Percentiles rank a stretch among this genome's conserved stretches.
phyloP scores from a whole-genome alignment of 495 filamentous ascomycete species.

The Trichoderma virens region DNA sequence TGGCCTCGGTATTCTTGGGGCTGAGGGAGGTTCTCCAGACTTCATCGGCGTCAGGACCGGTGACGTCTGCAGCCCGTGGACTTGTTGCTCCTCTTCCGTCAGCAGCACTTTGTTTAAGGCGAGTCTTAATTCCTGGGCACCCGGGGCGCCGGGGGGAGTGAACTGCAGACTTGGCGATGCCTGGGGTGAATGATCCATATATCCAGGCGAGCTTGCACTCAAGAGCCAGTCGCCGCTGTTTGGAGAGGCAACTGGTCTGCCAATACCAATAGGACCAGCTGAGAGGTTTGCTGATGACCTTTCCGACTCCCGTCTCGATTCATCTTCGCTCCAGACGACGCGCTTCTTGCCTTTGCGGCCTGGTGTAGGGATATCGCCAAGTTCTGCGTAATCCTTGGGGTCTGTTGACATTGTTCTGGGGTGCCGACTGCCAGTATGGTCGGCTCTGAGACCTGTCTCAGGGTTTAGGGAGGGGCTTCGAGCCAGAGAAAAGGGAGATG shows the following conservation, averaged over 20 bases:
- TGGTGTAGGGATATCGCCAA: conserved; percentile 2
- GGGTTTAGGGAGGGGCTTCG: conserved; percentile 3
- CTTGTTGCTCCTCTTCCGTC: conserved; percentile 5
- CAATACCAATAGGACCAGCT: neutral
- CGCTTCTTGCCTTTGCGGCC: conserved; percentile 11
- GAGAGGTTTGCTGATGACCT: neutral
- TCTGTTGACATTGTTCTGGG: conserved; percentile 5
- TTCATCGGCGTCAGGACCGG: neutral
- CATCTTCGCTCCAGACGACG: conserved; percentile 3
- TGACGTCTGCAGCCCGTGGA: neutral
- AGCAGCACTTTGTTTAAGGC: conserved; percentile 9
- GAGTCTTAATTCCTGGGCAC: conserved; percentile 7
- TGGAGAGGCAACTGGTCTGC: neutral
- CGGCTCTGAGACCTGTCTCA: conserved; percentile 11
- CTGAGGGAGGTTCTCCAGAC: neutral
- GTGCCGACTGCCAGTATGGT: neutral
- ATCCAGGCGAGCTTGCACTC: neutral
- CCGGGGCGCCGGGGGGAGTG: conserved; percentile 1
- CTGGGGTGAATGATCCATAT: neutral
- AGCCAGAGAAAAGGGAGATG: conserved; percentile 4
- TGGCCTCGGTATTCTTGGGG: conserved; percentile 3
- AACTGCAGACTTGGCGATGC: neutral
- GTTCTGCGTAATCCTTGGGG: neutral
- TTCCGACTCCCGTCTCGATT: neutral
- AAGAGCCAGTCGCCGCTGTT: neutral